phyloP scores from a whole-genome alignment of 140 eudicot genomes.

The Bidens hawaiensis region DNA sequence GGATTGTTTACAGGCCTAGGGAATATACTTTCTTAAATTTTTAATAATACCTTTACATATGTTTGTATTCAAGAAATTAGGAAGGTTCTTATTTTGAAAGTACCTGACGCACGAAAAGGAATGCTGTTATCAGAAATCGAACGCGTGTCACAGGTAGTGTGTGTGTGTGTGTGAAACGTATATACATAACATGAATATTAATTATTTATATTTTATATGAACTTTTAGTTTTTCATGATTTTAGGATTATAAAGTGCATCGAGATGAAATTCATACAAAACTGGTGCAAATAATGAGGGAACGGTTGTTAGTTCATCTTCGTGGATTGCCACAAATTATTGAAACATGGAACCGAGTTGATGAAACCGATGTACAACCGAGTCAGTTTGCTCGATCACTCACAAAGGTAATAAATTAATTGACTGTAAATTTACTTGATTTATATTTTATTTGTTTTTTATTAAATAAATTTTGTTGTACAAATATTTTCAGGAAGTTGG shows the following conservation, averaged over 20 bases:
- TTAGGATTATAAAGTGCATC: conserved; percentile 88
- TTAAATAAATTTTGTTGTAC: background rate
- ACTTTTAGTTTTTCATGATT: conserved; percentile 2
- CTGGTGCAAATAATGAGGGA: conserved; percentile 98
- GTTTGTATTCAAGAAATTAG: conserved; percentile 65
- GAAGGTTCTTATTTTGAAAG: conserved; percentile 73
- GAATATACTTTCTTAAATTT: background rate
- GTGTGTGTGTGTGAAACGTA: background rate
- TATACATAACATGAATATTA: background rate
- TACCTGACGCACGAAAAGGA: conserved; percentile 68
- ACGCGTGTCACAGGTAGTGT: conserved; percentile 74
- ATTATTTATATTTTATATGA: background rate
- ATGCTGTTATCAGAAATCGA: conserved; percentile 69
- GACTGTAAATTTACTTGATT: background rate
- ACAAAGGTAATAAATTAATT: conserved; percentile 72
- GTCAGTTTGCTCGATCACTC: conserved; percentile 84
- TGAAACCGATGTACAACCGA: conserved; percentile 72
- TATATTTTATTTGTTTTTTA: background rate
- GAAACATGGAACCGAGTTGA: conserved; percentile 83
- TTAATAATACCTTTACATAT: conserved; percentile 25
- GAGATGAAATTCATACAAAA: conserved; percentile 92
- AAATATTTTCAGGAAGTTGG: conserved; percentile 74
- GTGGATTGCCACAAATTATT: conserved; percentile 84
- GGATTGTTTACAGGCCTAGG: too few relatives aligned
- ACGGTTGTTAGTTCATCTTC: conserved; percentile 77